Percentiles rank a stretch among this genome's conserved stretches.
Conservation (phyloP, 2,329 filamentous ascomycete species). For the Thyridium curvatum region DNA sequence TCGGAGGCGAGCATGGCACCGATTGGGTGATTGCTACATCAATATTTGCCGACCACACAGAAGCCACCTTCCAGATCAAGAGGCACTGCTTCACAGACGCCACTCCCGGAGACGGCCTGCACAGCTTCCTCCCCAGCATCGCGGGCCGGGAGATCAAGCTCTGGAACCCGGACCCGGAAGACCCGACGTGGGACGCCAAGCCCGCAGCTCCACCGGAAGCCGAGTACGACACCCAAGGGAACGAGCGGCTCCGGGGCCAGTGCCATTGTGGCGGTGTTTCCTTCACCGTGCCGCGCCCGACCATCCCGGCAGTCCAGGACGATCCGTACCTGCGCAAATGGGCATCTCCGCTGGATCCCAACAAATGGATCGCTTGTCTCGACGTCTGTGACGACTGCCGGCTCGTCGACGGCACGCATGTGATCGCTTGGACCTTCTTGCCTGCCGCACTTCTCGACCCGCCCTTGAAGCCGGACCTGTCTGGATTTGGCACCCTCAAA, state of each 20-base stretch:
- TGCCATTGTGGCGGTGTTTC: slow-evolving; percentile 42
- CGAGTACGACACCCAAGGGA: slow-evolving; percentile 25
- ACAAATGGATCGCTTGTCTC: slow-evolving; percentile 34
- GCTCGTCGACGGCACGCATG: slow-evolving; percentile 31
- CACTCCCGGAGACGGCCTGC: slow-evolving; percentile 27
- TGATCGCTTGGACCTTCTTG: slow-evolving; percentile 34
- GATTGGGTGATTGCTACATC: slow-evolving; percentile 32
- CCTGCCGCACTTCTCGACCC: slow-evolving; percentile 30
- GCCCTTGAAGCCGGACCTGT: slow-evolving; percentile 25
- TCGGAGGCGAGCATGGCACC: slow-evolving; percentile 10
- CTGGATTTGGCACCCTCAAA: slow-evolving; percentile 34
- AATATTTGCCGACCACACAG: slow-evolving; percentile 29
- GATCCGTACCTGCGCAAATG: slow-evolving; percentile 22
- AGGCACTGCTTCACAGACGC: slow-evolving; percentile 29
- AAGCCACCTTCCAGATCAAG: slow-evolving; percentile 25
- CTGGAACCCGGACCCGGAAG: slow-evolving; percentile 27
- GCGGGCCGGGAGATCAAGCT: slow-evolving; percentile 19
- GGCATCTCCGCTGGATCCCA: slow-evolving; percentile 27
- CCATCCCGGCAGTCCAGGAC: slow-evolving; percentile 15
- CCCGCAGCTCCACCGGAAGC: slow-evolving; percentile 8
- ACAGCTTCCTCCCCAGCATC: slow-evolving; percentile 25
- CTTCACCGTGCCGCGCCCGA: slow-evolving; percentile 36
- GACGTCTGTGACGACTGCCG: slow-evolving; percentile 40
- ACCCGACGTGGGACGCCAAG: slow-evolving; percentile 13
- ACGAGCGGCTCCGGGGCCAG: slow-evolving; percentile 32